These are phyloP conservation scores for Penicillium daleae DNA, from an alignment of 495 filamentous ascomycete species.

Conservation along the genomic window DNA sequence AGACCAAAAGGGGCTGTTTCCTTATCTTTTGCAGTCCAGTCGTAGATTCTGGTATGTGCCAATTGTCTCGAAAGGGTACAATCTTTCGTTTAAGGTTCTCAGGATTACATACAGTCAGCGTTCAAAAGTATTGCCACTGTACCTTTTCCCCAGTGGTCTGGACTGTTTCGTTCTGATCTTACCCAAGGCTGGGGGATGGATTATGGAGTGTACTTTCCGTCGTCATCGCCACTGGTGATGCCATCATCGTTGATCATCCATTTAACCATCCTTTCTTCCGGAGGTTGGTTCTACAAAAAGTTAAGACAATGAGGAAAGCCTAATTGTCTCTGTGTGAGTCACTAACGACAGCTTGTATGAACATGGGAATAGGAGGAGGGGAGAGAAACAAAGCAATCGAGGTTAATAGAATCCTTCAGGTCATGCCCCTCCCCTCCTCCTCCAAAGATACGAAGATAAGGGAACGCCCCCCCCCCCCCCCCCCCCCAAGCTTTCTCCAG, in stretches of 20 bases:
- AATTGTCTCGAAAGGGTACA: background rate
- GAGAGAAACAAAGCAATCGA: background rate
- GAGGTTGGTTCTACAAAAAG: background rate
- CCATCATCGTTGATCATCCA: constrained; percentile 23
- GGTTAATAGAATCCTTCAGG: background rate
- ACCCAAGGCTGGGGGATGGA: background rate
- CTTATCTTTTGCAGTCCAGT: background rate
- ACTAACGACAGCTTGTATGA: background rate
- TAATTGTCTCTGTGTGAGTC: background rate
- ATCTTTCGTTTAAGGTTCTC: no score
- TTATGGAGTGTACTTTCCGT: background rate
- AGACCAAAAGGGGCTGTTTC: background rate
- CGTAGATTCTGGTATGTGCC: background rate
- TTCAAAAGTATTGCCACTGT: no score
- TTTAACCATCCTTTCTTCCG: constrained; percentile 1
- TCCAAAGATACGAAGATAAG: constrained; percentile 10
- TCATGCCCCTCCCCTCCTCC: background rate
- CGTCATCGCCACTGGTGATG: constrained; percentile 19
- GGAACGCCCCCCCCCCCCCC: background rate
- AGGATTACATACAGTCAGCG: no score
- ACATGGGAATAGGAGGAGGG: background rate
- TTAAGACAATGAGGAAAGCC: background rate
- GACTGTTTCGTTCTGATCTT: background rate
- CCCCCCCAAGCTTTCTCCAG: constrained; percentile 22
- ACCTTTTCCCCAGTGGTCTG: no score